Conservation (phyloP, 768 basidiomycete species). For the Lactarius deliciosus region DNA sequence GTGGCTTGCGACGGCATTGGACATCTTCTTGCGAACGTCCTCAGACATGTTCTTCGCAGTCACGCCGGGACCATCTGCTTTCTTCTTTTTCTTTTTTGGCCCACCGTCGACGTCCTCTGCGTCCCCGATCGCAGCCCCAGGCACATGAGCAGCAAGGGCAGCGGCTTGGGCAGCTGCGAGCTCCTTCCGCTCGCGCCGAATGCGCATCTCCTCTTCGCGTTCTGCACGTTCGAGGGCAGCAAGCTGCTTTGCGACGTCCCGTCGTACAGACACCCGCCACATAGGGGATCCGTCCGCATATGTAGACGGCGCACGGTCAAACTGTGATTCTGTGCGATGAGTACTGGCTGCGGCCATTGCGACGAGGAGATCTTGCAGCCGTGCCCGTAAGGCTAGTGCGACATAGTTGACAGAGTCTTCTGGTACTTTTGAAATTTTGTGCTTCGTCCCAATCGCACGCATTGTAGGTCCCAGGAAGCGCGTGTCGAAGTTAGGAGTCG, state of each 20-base stretch:
- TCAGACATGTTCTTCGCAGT: constrained; percentile 89
- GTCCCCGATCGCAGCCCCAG: constrained; percentile 51
- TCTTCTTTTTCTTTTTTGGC: constrained; percentile 75
- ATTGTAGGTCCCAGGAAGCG: constrained; percentile 64
- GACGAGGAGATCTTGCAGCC: constrained; percentile 67
- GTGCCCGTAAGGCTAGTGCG: constrained; percentile 72
- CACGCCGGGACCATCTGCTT: constrained; percentile 80
- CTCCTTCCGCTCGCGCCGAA: constrained; percentile 77
- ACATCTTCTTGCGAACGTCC: constrained; percentile 89
- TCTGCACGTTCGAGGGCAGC: constrained; percentile 73
- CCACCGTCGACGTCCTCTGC: constrained; percentile 50
- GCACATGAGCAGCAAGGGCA: constrained; percentile 61
- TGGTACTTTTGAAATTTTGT: constrained; percentile 65
- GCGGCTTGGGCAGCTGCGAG: constrained; percentile 70
- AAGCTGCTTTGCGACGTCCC: constrained; percentile 78
- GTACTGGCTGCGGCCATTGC: constrained; percentile 66
- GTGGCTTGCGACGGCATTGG: constrained; percentile 84
- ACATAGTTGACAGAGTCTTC: constrained; percentile 77
- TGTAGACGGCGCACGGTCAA: constrained; percentile 60
- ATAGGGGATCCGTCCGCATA: constrained; percentile 72
- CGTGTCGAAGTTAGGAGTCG: constrained; percentile 67
- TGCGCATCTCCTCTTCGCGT: constrained; percentile 76
- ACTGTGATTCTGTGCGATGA: constrained; percentile 71
- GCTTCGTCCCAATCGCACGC: constrained; percentile 61
- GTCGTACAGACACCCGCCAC: constrained; percentile 79